Percentiles rank a stretch among this genome's conserved stretches.
These are phyloP conservation scores for Penicillium sp. DNA, from an alignment of 2,329 filamentous ascomycete genomes.

Conservation along the genomic window DNA sequence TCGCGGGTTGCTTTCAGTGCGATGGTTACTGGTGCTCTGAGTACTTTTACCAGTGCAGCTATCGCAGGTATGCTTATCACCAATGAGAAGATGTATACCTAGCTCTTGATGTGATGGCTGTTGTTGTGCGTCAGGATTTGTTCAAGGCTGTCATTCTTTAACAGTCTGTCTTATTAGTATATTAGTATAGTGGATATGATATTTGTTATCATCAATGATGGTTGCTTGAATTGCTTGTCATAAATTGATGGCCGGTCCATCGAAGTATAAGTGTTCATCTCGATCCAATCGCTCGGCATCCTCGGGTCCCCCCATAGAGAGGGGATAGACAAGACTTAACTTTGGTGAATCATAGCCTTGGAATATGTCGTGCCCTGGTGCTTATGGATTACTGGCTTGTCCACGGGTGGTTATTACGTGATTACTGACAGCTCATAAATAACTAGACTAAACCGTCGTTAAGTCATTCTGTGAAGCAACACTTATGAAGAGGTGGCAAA, in stretches of 20 bases:
- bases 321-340: background rate
- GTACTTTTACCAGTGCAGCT: conserved; percentile 75
- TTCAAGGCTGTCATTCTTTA: background rate
- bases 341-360: too few species aligned
- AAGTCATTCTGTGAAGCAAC: background rate
- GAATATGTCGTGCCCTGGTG: too few species aligned
- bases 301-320: background rate
- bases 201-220: background rate
- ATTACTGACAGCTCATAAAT: background rate
- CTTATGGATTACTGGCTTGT: too few species aligned
- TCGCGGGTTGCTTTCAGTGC: conserved; percentile 74
- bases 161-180: background rate
- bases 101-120: background rate
- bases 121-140: background rate
- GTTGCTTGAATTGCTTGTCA: background rate
- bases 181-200: background rate
- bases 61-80: conserved; percentile 75
- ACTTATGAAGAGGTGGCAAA: background rate
- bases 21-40: conserved; percentile 73
- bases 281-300: background rate
- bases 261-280: background rate
- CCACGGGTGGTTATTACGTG: background rate
- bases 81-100: conserved; percentile 39
- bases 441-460: background rate
- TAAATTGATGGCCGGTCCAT: background rate